These are phyloP conservation scores for Hymenoscyphus salicellus DNA, from an alignment of 2,329 filamentous ascomycete genomes.

Conservation along the genomic window DNA sequence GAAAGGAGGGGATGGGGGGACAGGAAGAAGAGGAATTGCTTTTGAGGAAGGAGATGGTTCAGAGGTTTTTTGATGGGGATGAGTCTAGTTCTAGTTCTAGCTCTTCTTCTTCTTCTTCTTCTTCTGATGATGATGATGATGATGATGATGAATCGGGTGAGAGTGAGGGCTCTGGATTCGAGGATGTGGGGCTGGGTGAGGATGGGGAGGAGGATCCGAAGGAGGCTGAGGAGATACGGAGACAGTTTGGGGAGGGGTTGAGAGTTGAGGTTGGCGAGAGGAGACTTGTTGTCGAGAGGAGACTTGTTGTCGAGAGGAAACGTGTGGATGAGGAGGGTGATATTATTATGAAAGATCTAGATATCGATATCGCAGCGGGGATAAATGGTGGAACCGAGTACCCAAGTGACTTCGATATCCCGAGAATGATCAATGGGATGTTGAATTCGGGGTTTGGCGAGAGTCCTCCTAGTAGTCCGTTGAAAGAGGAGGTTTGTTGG, in stretches of 20 bases:
- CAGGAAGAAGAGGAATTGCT: not conserved
- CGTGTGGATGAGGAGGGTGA: no score
- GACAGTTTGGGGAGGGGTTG: not conserved
- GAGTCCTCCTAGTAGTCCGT: constrained; percentile 13
- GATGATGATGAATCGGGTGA: not conserved
- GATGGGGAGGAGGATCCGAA: no score
- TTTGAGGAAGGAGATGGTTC: not conserved
- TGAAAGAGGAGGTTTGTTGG: constrained; percentile 17
- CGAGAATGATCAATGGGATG: no score
- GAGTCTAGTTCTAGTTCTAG: not conserved
- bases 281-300: no score
- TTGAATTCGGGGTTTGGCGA: not conserved
- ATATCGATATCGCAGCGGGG: no score
- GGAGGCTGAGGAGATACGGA: not conserved
- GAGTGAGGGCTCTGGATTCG: not conserved
- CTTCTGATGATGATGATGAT: not conserved
- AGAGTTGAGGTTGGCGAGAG: not conserved
- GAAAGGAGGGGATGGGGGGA: not conserved
- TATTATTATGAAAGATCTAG: no score
- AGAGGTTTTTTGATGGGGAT: constrained; percentile 3
- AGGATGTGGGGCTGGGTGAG: not conserved
- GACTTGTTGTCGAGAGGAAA: no score
- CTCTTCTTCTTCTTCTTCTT: not conserved
- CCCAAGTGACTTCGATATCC: no score
- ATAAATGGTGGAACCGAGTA: no score